Conservation (phyloP, 192 early-diverging fungal species). For the Coemansia sp. region DNA sequence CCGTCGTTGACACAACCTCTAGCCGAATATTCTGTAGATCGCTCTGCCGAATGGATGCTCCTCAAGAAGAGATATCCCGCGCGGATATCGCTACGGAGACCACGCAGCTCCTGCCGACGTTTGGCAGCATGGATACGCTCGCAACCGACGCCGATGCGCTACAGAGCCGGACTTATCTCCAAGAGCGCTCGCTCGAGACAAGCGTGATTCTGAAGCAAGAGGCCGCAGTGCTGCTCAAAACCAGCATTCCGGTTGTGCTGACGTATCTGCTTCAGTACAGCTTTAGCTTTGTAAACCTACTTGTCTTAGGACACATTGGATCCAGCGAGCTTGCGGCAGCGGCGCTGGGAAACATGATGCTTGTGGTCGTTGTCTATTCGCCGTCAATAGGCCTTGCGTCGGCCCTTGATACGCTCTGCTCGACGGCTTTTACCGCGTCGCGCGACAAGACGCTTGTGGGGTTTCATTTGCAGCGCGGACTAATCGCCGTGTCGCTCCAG, state of each 20-base stretch:
- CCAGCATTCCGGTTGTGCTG: slow-evolving; percentile 28
- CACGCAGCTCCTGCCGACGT: slow-evolving; percentile 1
- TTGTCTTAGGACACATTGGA: slow-evolving; percentile 65
- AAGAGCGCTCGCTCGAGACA: slow-evolving; percentile 8
- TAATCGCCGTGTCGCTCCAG: slow-evolving; percentile 69
- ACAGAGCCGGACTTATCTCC: neutral
- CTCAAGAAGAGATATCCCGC: neutral
- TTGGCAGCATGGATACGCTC: neutral
- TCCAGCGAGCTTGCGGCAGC: slow-evolving; percentile 66
- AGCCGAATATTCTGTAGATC: neutral
- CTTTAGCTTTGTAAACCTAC: slow-evolving; percentile 60
- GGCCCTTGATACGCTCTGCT: slow-evolving; percentile 74
- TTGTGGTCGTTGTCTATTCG: slow-evolving; percentile 64
- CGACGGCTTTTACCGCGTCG: slow-evolving; percentile 68
- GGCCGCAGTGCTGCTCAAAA: slow-evolving; percentile 11
- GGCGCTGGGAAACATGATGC: slow-evolving; percentile 70
- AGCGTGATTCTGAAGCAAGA: slow-evolving; percentile 24
- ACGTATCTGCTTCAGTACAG: slow-evolving; percentile 66
- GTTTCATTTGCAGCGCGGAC: slow-evolving; percentile 74
- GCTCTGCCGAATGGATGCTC: neutral
- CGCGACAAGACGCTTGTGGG: slow-evolving; percentile 65
- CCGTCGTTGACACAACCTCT: neutral
- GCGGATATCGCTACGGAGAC: neutral
- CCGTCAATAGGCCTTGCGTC: slow-evolving; percentile 67
- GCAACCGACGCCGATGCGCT: neutral